These are phyloP conservation scores for Huntiella savannae DNA, from an alignment of 2,329 filamentous ascomycete genomes.

Conservation along the genomic window DNA sequence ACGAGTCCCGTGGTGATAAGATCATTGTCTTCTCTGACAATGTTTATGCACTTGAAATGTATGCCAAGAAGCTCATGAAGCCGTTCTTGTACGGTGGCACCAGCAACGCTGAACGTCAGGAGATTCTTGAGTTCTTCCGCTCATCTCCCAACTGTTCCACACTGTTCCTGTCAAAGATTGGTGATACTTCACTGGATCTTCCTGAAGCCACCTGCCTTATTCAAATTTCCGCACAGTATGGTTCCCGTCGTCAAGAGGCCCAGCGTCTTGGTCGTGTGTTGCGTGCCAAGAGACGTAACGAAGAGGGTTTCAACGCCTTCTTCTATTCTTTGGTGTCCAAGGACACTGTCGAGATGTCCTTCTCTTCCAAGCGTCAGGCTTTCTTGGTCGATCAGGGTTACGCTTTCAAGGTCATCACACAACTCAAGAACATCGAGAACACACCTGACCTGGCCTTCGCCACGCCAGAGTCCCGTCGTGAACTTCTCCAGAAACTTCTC, in stretches of 20 bases:
- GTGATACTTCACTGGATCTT: conserved; percentile 91
- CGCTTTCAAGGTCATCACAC: conserved; percentile 96
- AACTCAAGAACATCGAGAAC: conserved; percentile 75
- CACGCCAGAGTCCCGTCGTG: conserved; percentile 60
- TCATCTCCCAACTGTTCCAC: conserved; percentile 81
- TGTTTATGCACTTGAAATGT: conserved; percentile 74
- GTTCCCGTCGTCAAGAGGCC: conserved; percentile 88
- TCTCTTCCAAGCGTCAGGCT: conserved; percentile 87
- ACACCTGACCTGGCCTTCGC: conserved; percentile 64
- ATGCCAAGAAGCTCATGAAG: conserved; percentile 68
- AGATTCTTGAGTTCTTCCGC: conserved; percentile 85
- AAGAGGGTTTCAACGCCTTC: conserved; percentile 97
- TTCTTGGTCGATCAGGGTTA: conserved; percentile 97
- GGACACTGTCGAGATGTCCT: conserved; percentile 95
- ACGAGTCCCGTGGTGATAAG: conserved; percentile 86
- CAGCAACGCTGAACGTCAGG: conserved; percentile 63
- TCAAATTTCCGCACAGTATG: conserved; percentile 94
- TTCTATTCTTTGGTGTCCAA: conserved; percentile 97
- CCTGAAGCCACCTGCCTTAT: conserved; percentile 94
- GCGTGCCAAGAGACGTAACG: conserved; percentile 83
- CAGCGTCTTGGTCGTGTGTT: conserved; percentile 86
- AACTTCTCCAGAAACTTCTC: conserved; percentile 74
- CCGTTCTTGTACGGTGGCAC: conserved; percentile 86
- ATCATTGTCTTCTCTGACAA: conserved; percentile 98
- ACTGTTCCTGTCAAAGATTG: conserved; percentile 91